phyloP scores from a whole-genome alignment of 2,329 filamentous ascomycete genomes.

The Trichoderma sp. region DNA sequence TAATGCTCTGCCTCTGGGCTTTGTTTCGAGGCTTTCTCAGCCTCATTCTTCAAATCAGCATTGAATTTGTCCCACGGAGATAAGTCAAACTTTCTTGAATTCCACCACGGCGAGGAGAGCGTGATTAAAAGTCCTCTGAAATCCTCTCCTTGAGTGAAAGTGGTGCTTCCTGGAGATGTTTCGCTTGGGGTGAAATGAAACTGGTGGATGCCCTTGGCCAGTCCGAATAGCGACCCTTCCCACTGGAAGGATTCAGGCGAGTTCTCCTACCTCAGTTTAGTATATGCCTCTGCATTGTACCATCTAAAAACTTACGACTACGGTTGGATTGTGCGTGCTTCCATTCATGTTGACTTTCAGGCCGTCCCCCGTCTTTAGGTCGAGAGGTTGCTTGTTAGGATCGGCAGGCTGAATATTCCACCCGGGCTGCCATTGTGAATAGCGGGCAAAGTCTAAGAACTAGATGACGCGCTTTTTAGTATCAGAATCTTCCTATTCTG shows the following conservation, averaged over 20 bases:
- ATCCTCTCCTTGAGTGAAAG: conserved; percentile 19
- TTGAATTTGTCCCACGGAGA: conserved; percentile 20
- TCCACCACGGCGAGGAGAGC: conserved; percentile 24
- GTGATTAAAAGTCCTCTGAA: conserved; percentile 18
- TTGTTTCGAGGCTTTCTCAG: conserved; percentile 7
- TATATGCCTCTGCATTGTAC: too few relatives aligned
- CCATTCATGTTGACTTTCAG: conserved; percentile 22
- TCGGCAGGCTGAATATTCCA: conserved; percentile 14
- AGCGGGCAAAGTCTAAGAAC: conserved; percentile 22
- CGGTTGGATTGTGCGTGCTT: background rate
- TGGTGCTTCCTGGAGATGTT: conserved; percentile 9
- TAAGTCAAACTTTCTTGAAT: conserved; percentile 9
- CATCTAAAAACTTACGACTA: background rate
- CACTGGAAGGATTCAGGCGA: conserved; percentile 18
- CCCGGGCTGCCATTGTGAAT: conserved; percentile 20
- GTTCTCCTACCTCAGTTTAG: conserved; percentile 8
- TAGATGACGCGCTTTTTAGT: background rate
- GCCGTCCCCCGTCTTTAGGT: conserved; percentile 8
- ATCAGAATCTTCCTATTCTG: background rate
- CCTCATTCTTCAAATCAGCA: conserved; percentile 17
- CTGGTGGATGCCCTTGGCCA: conserved; percentile 18
- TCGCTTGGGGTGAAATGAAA: conserved; percentile 17
- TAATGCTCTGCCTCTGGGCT: background rate
- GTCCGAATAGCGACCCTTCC: conserved; percentile 21
- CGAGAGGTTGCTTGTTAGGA: conserved; percentile 8